Base-by-base conservation (phyloP, 2,329 filamentous ascomycete species). In the Ceratocystis alfenasii region DNA sequence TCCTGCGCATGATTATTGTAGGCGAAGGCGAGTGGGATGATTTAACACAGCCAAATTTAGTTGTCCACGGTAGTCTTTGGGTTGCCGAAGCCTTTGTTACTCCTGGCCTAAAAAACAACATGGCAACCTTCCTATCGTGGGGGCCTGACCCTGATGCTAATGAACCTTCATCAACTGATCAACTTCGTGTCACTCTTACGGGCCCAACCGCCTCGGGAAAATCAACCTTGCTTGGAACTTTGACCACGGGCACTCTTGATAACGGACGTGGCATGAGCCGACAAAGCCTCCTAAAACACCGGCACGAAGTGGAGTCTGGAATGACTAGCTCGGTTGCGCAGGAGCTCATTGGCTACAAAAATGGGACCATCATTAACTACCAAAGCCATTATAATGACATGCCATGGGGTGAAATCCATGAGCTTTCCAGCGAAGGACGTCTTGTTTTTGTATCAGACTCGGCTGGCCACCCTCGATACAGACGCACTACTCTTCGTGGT, bases 241-340 rank as follows among this genome's bases (percentile, higher is more conserved):
- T 99, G 30, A 93, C 90, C 0, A 95, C 90, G 0, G 91, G 91
- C 1, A 88, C 87, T 1, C 78, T 96, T 20, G 94, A 99, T 73
- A 96, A 97, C 74, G 93, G 93, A 0, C 82, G 92, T 69, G 94
- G 94, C 0, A 94, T 91, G 73, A 95, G 90, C 73, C 84, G 94
- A 64, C 79, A 96, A 30, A 93, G 89, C 71, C 80, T 97, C 63
- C 79, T 99, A 36, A 96, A 91, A 73, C 94, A 99, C 75, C 86
- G 89, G 10, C 94, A 99, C 73, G 94, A 99, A 74, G 88, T 97
- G 66, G 87, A 83, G 2, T 95, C 93, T 1, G 94, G 94, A 0
- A 81, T 96, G 69, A 99, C 94, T 1, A 96, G 91, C 73, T 97
- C 93, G 5, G 87, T 99, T 57, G 90, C 94, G 0, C 93, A 96